Conservation (phyloP, 148 eudicot species). For the Camellia lanceoleosa region DNA sequence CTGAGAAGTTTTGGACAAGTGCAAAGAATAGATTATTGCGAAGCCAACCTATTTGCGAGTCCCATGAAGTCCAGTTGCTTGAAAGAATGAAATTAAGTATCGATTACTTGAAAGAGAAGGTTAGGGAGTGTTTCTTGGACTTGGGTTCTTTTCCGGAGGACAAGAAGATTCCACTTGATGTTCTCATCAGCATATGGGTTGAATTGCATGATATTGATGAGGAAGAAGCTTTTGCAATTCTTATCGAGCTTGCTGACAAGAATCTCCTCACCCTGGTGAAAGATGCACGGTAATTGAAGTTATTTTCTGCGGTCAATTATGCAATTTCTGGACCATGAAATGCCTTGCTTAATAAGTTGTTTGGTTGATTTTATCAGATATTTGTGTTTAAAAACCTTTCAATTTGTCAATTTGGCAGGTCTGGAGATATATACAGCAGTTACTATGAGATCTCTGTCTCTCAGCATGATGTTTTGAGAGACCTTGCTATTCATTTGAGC, state of each 20-base stretch:
- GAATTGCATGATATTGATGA: slow-evolving; percentile 73
- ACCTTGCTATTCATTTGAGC: slow-evolving; percentile 73
- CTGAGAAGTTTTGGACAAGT: slow-evolving; percentile 66
- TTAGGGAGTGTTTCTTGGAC: slow-evolving; percentile 81
- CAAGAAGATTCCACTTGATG: slow-evolving; percentile 68
- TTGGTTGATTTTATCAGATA: neutral
- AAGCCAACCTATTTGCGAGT: slow-evolving; percentile 67
- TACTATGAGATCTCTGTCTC: slow-evolving; percentile 67
- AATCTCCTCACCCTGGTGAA: slow-evolving; percentile 66
- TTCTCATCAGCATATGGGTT: slow-evolving; percentile 73
- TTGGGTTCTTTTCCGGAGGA: slow-evolving; percentile 82
- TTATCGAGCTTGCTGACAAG: slow-evolving; percentile 76
- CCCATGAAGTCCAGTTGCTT: slow-evolving; percentile 68
- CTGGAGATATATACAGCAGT: slow-evolving; percentile 71
- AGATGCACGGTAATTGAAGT: slow-evolving; percentile 54
- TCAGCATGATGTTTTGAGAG: slow-evolving; percentile 86
- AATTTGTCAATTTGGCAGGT: slow-evolving; percentile 38
- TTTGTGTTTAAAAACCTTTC: neutral
- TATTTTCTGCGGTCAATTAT: neutral
- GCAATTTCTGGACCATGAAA: neutral
- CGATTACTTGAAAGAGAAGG: slow-evolving; percentile 51
- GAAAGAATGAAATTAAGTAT: slow-evolving; percentile 71
- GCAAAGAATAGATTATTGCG: slow-evolving; percentile 65
- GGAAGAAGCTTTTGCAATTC: slow-evolving; percentile 72
- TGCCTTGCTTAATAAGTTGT: neutral